Evolutionary conservation across 495 filamentous ascomycete genomes (phyloP).

Genomic region (Podospora pseudoanserina): DNA sequence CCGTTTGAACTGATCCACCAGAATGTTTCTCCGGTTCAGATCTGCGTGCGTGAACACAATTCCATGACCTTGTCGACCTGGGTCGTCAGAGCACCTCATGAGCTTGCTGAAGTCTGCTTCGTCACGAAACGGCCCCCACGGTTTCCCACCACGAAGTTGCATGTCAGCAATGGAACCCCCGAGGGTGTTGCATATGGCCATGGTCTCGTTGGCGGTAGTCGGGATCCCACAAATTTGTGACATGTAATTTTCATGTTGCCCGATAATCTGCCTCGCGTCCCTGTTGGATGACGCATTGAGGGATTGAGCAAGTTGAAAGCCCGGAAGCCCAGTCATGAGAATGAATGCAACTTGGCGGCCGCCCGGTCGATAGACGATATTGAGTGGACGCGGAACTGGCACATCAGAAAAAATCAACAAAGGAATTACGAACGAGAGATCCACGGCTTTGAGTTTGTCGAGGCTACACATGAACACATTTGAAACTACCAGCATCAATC

Average conservation of each 20-base stretch:
- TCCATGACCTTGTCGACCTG: conserved; percentile 29
- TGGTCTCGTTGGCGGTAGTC: conserved; percentile 12
- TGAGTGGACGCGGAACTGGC: conserved; percentile 27
- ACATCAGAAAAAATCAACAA: conserved; percentile 13
- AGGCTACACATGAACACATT: too few species aligned
- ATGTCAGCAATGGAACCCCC: conserved; percentile 24
- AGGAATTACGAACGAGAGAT: too few species aligned
- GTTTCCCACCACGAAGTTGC: conserved; percentile 25
- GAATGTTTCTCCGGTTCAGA: conserved; percentile 45
- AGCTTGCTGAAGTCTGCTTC: conserved; percentile 33
- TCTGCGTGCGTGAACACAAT: conserved; percentile 48
- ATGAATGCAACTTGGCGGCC: conserved; percentile 15
- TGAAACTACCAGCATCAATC: too few species aligned
- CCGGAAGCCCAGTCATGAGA: conserved; percentile 26
- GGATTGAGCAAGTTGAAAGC: conserved; percentile 22
- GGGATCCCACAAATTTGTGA: conserved; percentile 29
- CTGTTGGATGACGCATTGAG: conserved; percentile 24
- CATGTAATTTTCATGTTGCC: conserved; percentile 29
- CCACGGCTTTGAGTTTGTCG: too few species aligned
- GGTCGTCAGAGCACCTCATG: conserved; percentile 29
- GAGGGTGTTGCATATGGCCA: conserved; percentile 29
- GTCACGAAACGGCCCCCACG: conserved; percentile 33
- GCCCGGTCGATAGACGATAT: conserved; percentile 15
- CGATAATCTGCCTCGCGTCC: conserved; percentile 22
- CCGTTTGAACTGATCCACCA: conserved; percentile 28